These are phyloP conservation scores for Boletus pseudo-olivaceus DNA, from an alignment of 768 basidiomycete genomes.

Conservation along the genomic window DNA sequence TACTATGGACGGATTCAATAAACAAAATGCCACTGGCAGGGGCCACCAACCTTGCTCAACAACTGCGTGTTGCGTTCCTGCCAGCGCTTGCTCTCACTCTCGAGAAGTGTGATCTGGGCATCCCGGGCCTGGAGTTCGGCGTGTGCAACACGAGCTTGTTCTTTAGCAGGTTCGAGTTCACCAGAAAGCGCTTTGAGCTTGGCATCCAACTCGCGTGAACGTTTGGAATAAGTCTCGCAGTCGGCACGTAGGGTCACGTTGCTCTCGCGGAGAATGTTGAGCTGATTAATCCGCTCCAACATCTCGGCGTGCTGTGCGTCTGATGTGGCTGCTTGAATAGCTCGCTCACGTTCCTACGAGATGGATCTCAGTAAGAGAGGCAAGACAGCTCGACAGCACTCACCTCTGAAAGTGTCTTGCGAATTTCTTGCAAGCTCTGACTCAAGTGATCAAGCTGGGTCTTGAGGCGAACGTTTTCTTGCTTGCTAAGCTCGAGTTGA, in stretches of 20 bases:
- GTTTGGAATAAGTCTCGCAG: conserved; percentile 65
- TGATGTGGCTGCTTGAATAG: conserved; percentile 64
- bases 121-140: conserved; percentile 75
- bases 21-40: background rate
- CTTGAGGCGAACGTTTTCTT: conserved; percentile 72
- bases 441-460: conserved; percentile 71
- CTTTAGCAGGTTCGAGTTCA: conserved; percentile 73
- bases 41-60: conserved; percentile 61
- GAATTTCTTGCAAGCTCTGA: conserved; percentile 66
- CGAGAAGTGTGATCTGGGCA: conserved; percentile 63
- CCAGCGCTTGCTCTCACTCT: conserved; percentile 78
- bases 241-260: conserved; percentile 82
- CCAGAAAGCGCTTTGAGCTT: conserved; percentile 54
- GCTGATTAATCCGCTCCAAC: conserved; percentile 80
- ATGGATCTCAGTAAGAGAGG: conserved; percentile 1
- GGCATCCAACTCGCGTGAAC: conserved; percentile 60
- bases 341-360: conserved; percentile 74
- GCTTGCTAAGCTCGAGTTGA: conserved; percentile 75
- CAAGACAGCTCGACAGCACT: conserved; percentile 2
- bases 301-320: conserved; percentile 81
- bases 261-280: conserved; percentile 83
- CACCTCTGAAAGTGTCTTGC: conserved; percentile 70
- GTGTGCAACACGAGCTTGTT: conserved; percentile 58
- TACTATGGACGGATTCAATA: conserved; percentile 45
- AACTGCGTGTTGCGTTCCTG: conserved; percentile 81